Evolutionary conservation across 2,329 filamentous ascomycete genomes (phyloP), one percentile per base, ranked within the genome.

Genomic region (Aspergillus persii): DNA sequence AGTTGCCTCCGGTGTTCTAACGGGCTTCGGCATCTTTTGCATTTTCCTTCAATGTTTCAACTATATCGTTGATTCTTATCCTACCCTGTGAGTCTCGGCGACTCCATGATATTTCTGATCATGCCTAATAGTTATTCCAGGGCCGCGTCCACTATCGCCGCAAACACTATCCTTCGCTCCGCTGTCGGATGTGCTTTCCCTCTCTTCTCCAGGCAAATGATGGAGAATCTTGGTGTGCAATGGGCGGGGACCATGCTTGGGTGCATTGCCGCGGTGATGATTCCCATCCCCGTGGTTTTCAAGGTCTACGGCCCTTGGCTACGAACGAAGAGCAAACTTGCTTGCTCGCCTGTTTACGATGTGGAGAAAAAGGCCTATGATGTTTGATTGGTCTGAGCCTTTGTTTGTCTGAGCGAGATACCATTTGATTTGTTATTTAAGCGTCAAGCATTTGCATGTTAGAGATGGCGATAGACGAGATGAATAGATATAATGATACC

Each of bases 31-130:
- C 3, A 69, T 74, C 33, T 67, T 69, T 41, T 66, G 67, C 6
- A 73, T 74, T 55, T 74, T 74, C 58, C 56, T 74, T 8, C 70
- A 70, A 39, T 69, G 70, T 26, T 74, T 74, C 62, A 76, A 75
- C 57, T 75, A 78, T 46, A 59, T 79, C 27, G 69, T 79, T 5
- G 76, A 78, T 56, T 73, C 74, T 3, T 79, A 78, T 58, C 68
- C 77, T 11, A 73, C 69, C 4, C 62, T 78, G 76, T 79, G 64
- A 67, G 76, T 68, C 9, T 9, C n/a, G 8, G 5, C 5, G 6
- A n/a, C 11, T 27, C n/a, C 12, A 18, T 15, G 27, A 18, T n/a
- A 12, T 30, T 29, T 23, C 18, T 18, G 39, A 41, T 15, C 46
- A 2, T 36, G 15, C 5, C 50, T 58, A 54, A 53, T 30, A 11